These are phyloP conservation scores for Angomonas deanei DNA, from an alignment of 208 protist species.

Conservation along the genomic window DNA sequence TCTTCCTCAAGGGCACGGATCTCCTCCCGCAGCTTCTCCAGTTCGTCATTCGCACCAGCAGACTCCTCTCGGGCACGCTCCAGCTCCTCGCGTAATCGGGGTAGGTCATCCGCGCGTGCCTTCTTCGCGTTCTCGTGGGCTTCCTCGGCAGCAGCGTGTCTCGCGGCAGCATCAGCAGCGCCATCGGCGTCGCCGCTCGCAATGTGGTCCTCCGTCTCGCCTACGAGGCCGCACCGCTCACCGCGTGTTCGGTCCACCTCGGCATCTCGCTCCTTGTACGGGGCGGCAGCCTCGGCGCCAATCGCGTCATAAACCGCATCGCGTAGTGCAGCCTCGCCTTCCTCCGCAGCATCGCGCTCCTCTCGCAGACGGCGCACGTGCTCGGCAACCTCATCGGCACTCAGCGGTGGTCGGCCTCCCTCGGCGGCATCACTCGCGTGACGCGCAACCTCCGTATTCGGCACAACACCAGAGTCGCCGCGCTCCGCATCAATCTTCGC, in stretches of 20 bases:
- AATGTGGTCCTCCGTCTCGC: background rate
- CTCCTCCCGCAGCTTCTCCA: background rate
- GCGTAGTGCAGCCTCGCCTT: background rate
- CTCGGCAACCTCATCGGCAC: background rate
- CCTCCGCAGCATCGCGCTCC: background rate
- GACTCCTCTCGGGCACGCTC: background rate
- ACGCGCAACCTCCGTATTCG: background rate
- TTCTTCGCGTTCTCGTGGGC: background rate
- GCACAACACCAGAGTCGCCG: background rate
- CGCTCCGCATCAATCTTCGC: background rate
- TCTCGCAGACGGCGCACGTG: background rate
- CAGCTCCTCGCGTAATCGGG: background rate
- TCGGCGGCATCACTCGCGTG: background rate
- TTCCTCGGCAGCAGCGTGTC: background rate
- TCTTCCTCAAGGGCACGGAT: no score
- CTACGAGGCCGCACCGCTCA: background rate
- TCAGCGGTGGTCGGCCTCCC: background rate
- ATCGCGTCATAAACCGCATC: background rate
- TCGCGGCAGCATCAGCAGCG: background rate
- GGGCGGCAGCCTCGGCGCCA: background rate
- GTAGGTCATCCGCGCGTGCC: background rate
- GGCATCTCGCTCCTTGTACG: background rate
- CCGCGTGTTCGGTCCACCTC: background rate
- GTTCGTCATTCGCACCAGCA: background rate
- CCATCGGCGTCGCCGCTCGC: background rate